These are phyloP conservation scores for Torulaspora globosa DNA, from an alignment of 1,139 yeast species.

Conservation along the genomic window DNA sequence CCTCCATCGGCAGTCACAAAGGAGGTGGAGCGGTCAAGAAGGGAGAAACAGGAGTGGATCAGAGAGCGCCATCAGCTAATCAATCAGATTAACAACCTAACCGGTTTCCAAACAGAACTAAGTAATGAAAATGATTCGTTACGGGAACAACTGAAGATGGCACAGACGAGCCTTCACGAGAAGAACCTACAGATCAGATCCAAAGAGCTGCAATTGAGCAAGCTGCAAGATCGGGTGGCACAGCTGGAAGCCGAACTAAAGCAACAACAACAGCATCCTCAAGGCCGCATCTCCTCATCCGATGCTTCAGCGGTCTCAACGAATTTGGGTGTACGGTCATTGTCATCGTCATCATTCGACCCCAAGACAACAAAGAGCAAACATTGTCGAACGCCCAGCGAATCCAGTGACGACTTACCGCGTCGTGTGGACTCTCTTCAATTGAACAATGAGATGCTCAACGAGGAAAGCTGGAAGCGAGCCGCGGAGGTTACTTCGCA, in stretches of 20 bases:
- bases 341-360: constrained; percentile 18
- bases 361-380: constrained; percentile 10
- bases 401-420: constrained; percentile 31
- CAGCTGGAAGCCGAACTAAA: constrained; percentile 18
- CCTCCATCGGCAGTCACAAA: constrained; percentile 5
- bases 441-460: constrained; percentile 30
- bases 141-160: constrained; percentile 42
- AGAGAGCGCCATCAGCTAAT: constrained; percentile 43
- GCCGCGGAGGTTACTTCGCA: constrained; percentile 89
- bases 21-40: constrained; percentile 23
- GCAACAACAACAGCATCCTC: constrained; percentile 6
- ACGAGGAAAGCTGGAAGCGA: constrained; percentile 78
- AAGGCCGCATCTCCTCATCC: constrained; percentile 10
- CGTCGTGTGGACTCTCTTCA: constrained; percentile 30
- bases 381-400: constrained; percentile 24
- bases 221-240: constrained; percentile 25
- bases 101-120: constrained; percentile 39
- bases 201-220: constrained; percentile 24
- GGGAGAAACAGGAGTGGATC: constrained; percentile 51
- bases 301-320: constrained; percentile 17
- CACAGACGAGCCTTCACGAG: constrained; percentile 23
- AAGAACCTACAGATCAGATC: constrained; percentile 25
- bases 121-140: constrained; percentile 44
- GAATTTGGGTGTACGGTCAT: constrained; percentile 19
- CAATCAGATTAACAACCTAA: constrained; percentile 20